Evolutionary conservation across 768 basidiomycete species (phyloP).

Genomic region (Phlebiopsis flavidoalba): DNA sequence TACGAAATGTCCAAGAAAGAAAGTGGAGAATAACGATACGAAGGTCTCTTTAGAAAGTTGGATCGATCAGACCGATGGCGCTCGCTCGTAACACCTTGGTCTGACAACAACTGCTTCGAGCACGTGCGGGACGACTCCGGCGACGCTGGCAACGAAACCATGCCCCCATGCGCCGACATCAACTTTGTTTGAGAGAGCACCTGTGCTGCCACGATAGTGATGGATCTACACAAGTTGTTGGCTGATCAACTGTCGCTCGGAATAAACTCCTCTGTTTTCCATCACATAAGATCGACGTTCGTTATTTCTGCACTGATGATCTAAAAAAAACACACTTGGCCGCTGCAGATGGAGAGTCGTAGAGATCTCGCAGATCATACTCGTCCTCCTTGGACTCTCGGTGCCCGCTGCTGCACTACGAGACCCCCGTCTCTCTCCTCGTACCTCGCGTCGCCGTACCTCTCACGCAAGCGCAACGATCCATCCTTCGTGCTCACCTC

Average conservation of each 20-base stretch:
- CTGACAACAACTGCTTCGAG: background rate
- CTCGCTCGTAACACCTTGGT: constrained; percentile 51
- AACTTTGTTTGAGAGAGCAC: constrained; percentile 90
- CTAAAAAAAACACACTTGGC: background rate
- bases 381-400: constrained; percentile 87
- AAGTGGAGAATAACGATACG: constrained; percentile 88
- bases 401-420: constrained; percentile 81
- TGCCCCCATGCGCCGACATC: constrained; percentile 66
- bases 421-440: constrained; percentile 71
- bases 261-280: no score
- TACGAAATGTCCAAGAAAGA: constrained; percentile 85
- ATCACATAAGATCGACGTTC: no score
- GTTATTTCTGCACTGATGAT: background rate
- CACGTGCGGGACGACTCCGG: background rate
- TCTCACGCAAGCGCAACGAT: constrained; percentile 38
- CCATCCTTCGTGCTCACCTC: constrained; percentile 77
- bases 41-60: constrained; percentile 78
- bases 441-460: constrained; percentile 42
- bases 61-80: constrained; percentile 60
- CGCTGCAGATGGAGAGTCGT: constrained; percentile 83
- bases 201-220: no score
- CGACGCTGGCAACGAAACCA: constrained; percentile 14
- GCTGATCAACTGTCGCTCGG: no score
- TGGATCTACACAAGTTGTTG: no score
- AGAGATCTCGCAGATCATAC: constrained; percentile 85